These are phyloP conservation scores for Fraxinus greggii DNA, from an alignment of 305 asterid species.

Conservation along the genomic window DNA sequence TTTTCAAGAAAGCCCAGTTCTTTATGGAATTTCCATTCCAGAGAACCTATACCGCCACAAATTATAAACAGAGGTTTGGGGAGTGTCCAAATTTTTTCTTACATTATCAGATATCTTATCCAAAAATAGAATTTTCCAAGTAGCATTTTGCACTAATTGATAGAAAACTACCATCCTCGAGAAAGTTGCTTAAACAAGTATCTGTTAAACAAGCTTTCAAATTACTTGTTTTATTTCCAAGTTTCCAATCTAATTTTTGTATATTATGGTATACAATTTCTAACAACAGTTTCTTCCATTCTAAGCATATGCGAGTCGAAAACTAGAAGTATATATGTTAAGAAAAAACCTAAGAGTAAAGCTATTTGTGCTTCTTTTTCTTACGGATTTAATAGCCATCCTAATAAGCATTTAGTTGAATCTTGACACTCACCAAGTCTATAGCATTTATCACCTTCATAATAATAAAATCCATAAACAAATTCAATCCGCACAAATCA, in stretches of 20 bases:
- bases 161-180: background rate
- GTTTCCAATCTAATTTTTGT: background rate
- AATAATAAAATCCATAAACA: background rate
- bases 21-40: background rate
- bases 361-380: background rate
- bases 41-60: background rate
- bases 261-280: background rate
- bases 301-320: background rate
- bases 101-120: background rate
- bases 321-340: background rate
- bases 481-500: background rate
- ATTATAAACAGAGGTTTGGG: background rate
- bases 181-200: background rate
- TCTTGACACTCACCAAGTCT: background rate
- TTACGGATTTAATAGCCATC: background rate
- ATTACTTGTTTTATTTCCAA: background rate
- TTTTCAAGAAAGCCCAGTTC: background rate
- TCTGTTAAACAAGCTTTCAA: background rate
- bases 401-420: background rate
- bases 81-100: background rate
- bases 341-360: background rate
- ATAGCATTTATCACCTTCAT: background rate
- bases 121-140: background rate
- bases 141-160: background rate
- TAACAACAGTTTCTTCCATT: background rate